Percentiles rank a stretch among this genome's conserved stretches.
Evolutionary conservation across 2,329 filamentous ascomycete genomes (phyloP).

Genomic region (Paecilomyces variotii): DNA sequence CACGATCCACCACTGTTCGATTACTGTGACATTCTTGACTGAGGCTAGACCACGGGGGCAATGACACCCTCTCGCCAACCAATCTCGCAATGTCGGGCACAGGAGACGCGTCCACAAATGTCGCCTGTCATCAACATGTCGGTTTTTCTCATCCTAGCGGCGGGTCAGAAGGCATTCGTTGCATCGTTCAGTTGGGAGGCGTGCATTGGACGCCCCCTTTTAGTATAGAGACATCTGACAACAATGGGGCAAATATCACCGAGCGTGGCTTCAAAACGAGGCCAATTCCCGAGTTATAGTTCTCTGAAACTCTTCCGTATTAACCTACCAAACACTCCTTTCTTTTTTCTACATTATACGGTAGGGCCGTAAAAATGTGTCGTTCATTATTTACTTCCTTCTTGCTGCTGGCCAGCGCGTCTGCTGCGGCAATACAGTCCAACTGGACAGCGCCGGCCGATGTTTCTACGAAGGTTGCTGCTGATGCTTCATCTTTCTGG

Average conservation of each 20-base stretch:
- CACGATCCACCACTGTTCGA: background rate
- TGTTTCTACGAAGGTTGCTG: background rate
- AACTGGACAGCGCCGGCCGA: background rate
- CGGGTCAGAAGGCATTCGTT: background rate
- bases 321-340: background rate
- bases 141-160: background rate
- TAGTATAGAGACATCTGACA: background rate
- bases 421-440: background rate
- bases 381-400: background rate
- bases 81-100: background rate
- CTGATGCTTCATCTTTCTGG: slow-evolving; percentile 22
- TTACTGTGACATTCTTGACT: background rate
- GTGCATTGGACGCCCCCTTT: background rate
- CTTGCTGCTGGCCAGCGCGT: background rate
- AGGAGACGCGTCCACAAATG: background rate
- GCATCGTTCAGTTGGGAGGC: background rate
- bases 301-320: background rate
- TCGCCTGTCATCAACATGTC: background rate
- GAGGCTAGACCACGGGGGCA: background rate
- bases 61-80: background rate
- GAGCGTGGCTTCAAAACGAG: background rate
- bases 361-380: background rate
- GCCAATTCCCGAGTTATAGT: background rate
- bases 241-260: background rate
- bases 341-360: background rate